A percentile compares a stretch with the other conserved stretches of the same genome.
phyloP scores from a whole-genome alignment of 306 rosid species.

The Casuarina cunninghamiana region DNA sequence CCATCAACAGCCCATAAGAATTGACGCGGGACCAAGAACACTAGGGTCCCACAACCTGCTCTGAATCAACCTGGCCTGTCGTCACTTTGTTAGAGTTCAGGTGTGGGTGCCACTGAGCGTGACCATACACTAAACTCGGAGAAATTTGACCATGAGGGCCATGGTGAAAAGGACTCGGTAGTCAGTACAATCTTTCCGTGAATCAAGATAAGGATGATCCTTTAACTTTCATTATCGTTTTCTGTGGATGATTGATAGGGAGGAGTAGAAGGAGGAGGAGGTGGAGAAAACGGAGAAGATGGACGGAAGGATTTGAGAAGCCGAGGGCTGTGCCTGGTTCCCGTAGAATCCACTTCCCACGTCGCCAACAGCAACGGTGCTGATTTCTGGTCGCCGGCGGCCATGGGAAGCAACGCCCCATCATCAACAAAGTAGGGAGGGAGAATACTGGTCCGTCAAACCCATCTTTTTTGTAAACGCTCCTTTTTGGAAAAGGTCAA shows the following conservation, averaged over 20 bases:
- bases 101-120: too few relatives aligned
- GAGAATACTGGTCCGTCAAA: conserved; percentile 7
- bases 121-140: not conserved
- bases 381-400: conserved; percentile 88
- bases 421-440: conserved; percentile 15
- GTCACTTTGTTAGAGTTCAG: not conserved
- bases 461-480: conserved; percentile 19
- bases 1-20: not conserved
- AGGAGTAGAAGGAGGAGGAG: conserved; percentile 22
- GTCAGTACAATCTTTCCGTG: not conserved
- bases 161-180: not conserved
- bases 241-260: conserved; percentile 11
- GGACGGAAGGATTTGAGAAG: conserved; percentile 47
- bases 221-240: not conserved
- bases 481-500: not conserved
- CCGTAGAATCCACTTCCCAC: conserved; percentile 65
- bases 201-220: conserved; percentile 6
- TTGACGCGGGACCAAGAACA: not conserved
- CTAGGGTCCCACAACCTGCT: not conserved
- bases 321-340: conserved; percentile 76
- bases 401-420: conserved; percentile 39
- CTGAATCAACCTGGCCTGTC: not conserved
- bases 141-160: not conserved
- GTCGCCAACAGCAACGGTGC: conserved; percentile 75
- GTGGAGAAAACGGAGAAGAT: conserved; percentile 27